Base-by-base conservation (phyloP, 2,329 filamentous ascomycete species). In the Sporothrix luriei region DNA sequence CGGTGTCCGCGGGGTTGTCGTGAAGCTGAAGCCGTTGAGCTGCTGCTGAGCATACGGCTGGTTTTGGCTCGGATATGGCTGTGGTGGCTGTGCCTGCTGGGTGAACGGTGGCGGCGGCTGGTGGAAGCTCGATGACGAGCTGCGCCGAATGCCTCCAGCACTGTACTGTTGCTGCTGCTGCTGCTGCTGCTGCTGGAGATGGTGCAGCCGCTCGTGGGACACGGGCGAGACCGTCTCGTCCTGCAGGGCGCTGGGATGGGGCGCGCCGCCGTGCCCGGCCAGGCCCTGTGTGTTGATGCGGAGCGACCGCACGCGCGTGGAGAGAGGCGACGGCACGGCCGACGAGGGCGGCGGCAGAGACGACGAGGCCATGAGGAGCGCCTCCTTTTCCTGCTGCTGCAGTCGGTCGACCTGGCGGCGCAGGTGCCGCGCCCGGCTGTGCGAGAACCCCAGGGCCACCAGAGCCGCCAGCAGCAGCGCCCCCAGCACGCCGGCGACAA, bases 361-460 rank as follows among this genome's bases (percentile, higher is more conserved):
- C 4, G 62, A 38, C 55, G 55, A 66, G 1, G 26, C 26, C 1
- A 66, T 29, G 10, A 52, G 48, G 6, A 59, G 19, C 2, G 62
- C 26, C 24, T 26, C 48, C 24, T 52, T 52, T 21, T 51, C 26
- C 57, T 69, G 48, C 14, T 61, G 21, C 66, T 73, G 61, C n/a
- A 73, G 66, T 1, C 33, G 48, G 61, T 71, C 68, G 24, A 74
- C 69, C 68, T 73, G 70, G 5, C 55, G 49, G 13, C 65, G 67
- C 16, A 73, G 68, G 24, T 70, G 55, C 14, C 69, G 69, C 11
- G 73, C 71, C 5, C 72, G 66, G 52, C 57, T 70, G 64, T 68
- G 70, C 0, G 69, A 72, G 51, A 73, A 73, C 2, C 55, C 65
- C 16, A 73, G 62, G 2, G 73, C 73, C 1, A 73, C 70, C 46